These are phyloP conservation scores for Dipodascus albidus DNA, from an alignment of 805 yeast genomes.

Conservation along the genomic window DNA sequence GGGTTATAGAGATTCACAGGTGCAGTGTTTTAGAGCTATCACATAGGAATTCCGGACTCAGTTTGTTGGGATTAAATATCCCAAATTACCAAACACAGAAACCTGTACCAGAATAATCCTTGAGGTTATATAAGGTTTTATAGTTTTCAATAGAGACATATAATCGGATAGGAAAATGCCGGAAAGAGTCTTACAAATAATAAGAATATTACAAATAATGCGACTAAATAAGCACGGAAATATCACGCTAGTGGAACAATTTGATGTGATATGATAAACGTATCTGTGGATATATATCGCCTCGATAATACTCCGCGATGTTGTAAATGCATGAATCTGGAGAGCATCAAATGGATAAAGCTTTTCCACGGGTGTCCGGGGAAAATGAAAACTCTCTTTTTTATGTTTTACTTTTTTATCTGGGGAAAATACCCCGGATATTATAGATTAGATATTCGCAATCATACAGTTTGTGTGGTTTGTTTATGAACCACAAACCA, in stretches of 20 bases:
- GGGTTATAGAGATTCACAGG: too few relatives aligned
- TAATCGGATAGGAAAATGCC: background rate
- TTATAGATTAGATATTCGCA: too few relatives aligned
- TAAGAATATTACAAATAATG: background rate
- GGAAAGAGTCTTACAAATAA: background rate
- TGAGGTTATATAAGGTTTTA: too few relatives aligned
- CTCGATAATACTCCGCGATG: too few relatives aligned
- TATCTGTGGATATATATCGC: background rate
- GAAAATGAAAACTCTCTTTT: background rate
- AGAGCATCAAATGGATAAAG: background rate
- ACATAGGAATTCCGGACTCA: too few relatives aligned
- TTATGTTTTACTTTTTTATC: background rate
- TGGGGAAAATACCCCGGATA: background rate
- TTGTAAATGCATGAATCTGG: background rate
- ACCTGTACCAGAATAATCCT: too few relatives aligned
- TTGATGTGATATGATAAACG: background rate
- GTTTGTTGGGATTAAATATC: too few relatives aligned
- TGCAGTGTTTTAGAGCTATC: too few relatives aligned
- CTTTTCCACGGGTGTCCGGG: slow-evolving; percentile 1
- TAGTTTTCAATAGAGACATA: too few relatives aligned
- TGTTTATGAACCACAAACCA: too few relatives aligned
- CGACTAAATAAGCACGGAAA: background rate
- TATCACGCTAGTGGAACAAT: background rate
- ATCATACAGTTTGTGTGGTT: too few relatives aligned
- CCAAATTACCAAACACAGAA: too few relatives aligned